These are phyloP conservation scores for Panaeolus papilionaceus DNA, from an alignment of 768 basidiomycete species.

Conservation along the genomic window DNA sequence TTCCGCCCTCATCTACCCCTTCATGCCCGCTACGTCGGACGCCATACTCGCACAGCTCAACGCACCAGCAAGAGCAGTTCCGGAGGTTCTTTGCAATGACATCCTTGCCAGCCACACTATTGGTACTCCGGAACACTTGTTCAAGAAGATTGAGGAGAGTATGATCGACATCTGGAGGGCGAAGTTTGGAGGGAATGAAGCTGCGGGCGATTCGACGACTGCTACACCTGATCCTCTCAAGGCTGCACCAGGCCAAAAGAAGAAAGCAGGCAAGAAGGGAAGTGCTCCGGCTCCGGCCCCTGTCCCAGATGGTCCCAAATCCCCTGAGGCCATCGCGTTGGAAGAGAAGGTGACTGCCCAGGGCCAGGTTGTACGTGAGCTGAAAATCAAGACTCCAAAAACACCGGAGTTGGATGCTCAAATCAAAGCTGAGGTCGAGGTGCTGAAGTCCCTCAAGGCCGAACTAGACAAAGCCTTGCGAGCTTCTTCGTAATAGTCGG, in stretches of 20 bases:
- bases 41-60: slow-evolving; percentile 88
- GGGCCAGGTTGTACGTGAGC: slow-evolving; percentile 70
- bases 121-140: slow-evolving; percentile 87
- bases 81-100: slow-evolving; percentile 76
- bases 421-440: slow-evolving; percentile 64
- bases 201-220: slow-evolving; percentile 33
- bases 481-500: slow-evolving; percentile 1
- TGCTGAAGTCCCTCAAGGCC: slow-evolving; percentile 69
- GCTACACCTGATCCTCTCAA: slow-evolving; percentile 47
- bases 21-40: slow-evolving; percentile 92
- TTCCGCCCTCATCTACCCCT: slow-evolving; percentile 87
- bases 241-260: slow-evolving; percentile 55
- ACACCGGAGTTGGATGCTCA: slow-evolving; percentile 65
- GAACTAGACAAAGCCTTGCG: slow-evolving; percentile 47
- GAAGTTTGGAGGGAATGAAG: slow-evolving; percentile 76
- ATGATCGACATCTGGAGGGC: slow-evolving; percentile 83
- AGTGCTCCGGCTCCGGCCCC: slow-evolving; percentile 46
- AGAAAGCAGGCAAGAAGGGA: slow-evolving; percentile 57
- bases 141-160: slow-evolving; percentile 92
- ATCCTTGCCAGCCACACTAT: slow-evolving; percentile 88
- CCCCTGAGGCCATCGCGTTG: slow-evolving; percentile 72
- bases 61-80: slow-evolving; percentile 83
- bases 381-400: slow-evolving; percentile 72
- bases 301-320: slow-evolving; percentile 60
- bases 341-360: slow-evolving; percentile 81